Evolutionary conservation across 768 basidiomycete species (phyloP), one percentile per base, ranked within the genome.

Genomic region (Boletus sp.): DNA sequence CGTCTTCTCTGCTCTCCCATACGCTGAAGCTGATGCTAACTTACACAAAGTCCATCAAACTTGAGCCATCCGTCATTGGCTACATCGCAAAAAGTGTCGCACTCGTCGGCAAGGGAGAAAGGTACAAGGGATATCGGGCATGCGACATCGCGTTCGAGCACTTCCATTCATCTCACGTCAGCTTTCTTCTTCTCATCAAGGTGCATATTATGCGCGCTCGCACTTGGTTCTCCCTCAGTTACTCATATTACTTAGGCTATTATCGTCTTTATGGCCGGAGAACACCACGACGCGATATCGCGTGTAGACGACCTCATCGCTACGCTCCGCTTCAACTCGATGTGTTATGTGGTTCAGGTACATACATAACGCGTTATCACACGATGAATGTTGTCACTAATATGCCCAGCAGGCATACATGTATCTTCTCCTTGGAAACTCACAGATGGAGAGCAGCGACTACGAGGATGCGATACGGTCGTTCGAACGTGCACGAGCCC

Each of bases 61-160:
- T 56, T 3, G 40, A 12, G 1, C 61, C 44, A 0, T 56, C 62
- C 6, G 28, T 46, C 7, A 28, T 61, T 9, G 56, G 55, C 2
- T 44, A 46, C 12, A 35, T 63, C 28, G 53, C 62, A 24, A 49
- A 52, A 29, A 50, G 46, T 14, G 5, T 60, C 0, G 37, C 55
- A 0, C 63, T 63, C 6, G 37, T 50, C 0, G 18, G 52, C 1
- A 30, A 12, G 2, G 58, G 47, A 0, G 20, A 47, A 12, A 54
- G 11, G 6, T 2, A 7, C 0, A 24, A 41, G 0, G 63, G 11
- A 0, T 54, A 28, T 28, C 52, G 55, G 1, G 18, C 33, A 0
- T 60, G n/a, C n/a, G 63, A 64, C 39, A 29, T 56, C 3, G 55
- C 47, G 0, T 54, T 63, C 35, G 17, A 32, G 3, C 49, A 35